Percentiles rank a stretch among this genome's conserved stretches.
Conservation (phyloP, 2,329 filamentous ascomycete genomes). For the Hypoxylon sp. region DNA sequence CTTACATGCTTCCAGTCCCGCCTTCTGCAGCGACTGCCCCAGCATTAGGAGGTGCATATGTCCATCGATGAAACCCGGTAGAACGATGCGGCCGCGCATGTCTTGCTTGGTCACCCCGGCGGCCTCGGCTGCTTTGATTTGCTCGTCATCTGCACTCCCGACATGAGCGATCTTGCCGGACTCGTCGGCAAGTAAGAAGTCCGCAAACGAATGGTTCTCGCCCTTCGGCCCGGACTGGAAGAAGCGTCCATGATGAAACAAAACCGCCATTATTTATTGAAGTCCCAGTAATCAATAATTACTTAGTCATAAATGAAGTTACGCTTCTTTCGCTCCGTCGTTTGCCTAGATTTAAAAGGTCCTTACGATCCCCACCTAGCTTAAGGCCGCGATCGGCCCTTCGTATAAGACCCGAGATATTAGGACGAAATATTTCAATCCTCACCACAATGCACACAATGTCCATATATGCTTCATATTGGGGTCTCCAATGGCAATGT, state of each 20-base stretch:
- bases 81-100: conserved; percentile 57
- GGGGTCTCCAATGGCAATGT: background rate
- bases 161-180: conserved; percentile 55
- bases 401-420: conserved; percentile 11
- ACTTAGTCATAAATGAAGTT: background rate
- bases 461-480: background rate
- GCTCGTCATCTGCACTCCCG: conserved; percentile 52
- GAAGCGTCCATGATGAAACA: conserved; percentile 71
- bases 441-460: background rate
- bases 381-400: conserved; percentile 32
- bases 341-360: conserved; percentile 16
- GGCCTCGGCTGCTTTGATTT: conserved; percentile 49
- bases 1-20: conserved; percentile 61
- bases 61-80: conserved; percentile 70
- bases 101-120: conserved; percentile 51
- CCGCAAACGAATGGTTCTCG: conserved; percentile 52
- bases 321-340: background rate
- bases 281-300: background rate
- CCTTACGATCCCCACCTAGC: conserved; percentile 21
- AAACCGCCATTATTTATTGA: conserved; percentile 58
- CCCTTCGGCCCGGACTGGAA: conserved; percentile 61
- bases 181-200: conserved; percentile 55
- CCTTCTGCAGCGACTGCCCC: conserved; percentile 66
- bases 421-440: background rate
- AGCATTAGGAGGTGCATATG: conserved; percentile 70